Percentiles rank a stretch among this genome's conserved stretches.
These are phyloP conservation scores for Microbotryomycetes sp. DNA, from an alignment of 1,284 basidiomycete species.

Conservation along the genomic window DNA sequence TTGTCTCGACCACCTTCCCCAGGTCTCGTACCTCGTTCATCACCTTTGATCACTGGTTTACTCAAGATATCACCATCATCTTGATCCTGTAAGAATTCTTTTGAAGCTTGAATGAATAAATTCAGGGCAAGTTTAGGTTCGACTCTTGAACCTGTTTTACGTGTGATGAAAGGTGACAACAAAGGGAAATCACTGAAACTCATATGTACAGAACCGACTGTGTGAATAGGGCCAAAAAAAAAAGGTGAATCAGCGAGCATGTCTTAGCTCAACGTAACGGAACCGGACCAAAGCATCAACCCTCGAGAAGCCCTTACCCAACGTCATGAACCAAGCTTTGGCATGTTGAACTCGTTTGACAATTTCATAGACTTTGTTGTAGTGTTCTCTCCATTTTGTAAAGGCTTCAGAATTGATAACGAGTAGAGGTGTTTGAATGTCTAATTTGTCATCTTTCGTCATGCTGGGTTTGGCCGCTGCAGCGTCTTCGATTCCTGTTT, in stretches of 20 bases:
- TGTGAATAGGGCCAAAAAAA: conserved; percentile 27
- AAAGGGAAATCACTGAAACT: conserved; percentile 39
- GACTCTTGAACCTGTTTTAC: conserved; percentile 37
- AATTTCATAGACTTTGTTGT: conserved; percentile 37
- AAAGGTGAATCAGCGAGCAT: no score
- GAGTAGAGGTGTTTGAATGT: conserved; percentile 43
- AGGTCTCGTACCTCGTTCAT: conserved; percentile 8
- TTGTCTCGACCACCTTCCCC: conserved; percentile 13
- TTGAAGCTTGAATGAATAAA: conserved; percentile 7
- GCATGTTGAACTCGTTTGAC: conserved; percentile 36
- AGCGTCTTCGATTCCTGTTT: neutral
- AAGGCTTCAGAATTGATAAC: conserved; percentile 47
- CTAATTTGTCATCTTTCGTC: neutral
- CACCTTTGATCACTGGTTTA: conserved; percentile 1
- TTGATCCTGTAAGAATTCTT: conserved; percentile 11
- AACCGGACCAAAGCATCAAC: neutral
- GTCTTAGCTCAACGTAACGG: neutral
- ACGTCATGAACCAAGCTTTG: conserved; percentile 19
- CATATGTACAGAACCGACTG: conserved; percentile 38
- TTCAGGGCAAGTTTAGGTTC: neutral
- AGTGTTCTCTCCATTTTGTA: conserved; percentile 37
- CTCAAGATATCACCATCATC: conserved; percentile 6
- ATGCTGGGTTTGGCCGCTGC: neutral
- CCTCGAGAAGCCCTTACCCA: conserved; percentile 6
- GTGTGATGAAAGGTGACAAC: conserved; percentile 37